Evolutionary conservation across 495 filamentous ascomycete species (phyloP).

Genomic region (Trichoderma erinaceum): DNA sequence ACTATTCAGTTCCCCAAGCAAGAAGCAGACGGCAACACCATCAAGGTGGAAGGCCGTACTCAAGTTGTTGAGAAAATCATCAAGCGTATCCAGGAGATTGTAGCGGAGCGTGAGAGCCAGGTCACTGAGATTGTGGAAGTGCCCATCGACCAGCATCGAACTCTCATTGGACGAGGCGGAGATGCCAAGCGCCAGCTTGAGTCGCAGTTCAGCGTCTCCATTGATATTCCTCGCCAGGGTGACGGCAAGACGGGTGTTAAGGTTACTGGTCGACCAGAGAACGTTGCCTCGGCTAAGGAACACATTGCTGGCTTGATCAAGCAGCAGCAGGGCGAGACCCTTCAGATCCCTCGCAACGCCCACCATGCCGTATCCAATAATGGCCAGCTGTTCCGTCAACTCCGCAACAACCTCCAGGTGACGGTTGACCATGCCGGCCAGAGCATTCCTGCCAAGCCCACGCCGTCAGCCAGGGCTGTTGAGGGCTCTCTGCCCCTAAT

Average conservation of each 20-base stretch:
- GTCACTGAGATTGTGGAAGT: slow-evolving; percentile 71
- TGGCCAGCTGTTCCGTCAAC: slow-evolving; percentile 82
- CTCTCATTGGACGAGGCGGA: slow-evolving; percentile 87
- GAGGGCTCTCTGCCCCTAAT: slow-evolving; percentile 70
- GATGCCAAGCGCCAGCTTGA: slow-evolving; percentile 81
- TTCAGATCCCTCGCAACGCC: slow-evolving; percentile 70
- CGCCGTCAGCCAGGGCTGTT: slow-evolving; percentile 40
- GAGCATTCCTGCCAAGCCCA: slow-evolving; percentile 59
- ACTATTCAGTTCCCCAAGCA: slow-evolving; percentile 85
- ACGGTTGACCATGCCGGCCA: slow-evolving; percentile 85
- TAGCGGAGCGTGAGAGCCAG: slow-evolving; percentile 72
- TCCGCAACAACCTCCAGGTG: slow-evolving; percentile 75
- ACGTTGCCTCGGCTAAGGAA: slow-evolving; percentile 77
- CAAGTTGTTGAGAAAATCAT: slow-evolving; percentile 85
- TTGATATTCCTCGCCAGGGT: slow-evolving; percentile 80
- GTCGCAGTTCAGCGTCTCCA: slow-evolving; percentile 75
- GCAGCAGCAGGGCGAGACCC: slow-evolving; percentile 78
- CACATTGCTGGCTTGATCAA: slow-evolving; percentile 76
- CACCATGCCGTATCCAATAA: slow-evolving; percentile 85
- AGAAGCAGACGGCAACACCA: slow-evolving; percentile 71
- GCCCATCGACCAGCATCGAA: slow-evolving; percentile 77
- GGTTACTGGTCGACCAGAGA: slow-evolving; percentile 67
- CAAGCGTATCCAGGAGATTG: slow-evolving; percentile 68
- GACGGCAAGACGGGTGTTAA: slow-evolving; percentile 70
- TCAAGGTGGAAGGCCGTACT: slow-evolving; percentile 77